Base-by-base conservation (phyloP, 495 filamentous ascomycete species). In the Hypoxylon fragiforme region DNA sequence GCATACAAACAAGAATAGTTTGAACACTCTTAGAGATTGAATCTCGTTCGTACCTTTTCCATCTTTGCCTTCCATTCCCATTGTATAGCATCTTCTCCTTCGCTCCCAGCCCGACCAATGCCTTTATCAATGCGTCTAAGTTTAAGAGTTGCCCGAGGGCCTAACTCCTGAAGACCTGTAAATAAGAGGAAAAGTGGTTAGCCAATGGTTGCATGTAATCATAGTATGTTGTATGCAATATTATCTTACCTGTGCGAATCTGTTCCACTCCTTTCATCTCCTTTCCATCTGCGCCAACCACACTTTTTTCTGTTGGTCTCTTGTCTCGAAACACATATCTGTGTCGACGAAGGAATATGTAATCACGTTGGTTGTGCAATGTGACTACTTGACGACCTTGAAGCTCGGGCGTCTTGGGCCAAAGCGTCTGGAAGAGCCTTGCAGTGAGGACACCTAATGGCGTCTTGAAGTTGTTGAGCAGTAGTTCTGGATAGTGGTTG, bases 51-150 rank as follows among this genome's bases (percentile, higher is more conserved):
- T 72, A 85, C 70, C 76, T 96, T 97, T 76, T 98, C 94, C 86
- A 92, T 91, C 69, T 81, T 80, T 3, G 86, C 86, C 74, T 94
- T 90, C 92, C 92, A 97, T 66, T 94, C 82, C 92, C 94, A 97
- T 60, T 85, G 81, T n/a, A 79, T 63, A 1, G 78, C 80, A 64
- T 85, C 80, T 21, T 77, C 72, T 22, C 78, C 78, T 65, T 92
- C 89, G 66, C 91, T 89, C 21, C 90, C 91, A 15, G 78, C 81
- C 50, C 85, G 76, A 52, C 92, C 90, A 36, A 98, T 85, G 0
- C 90, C 91, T 75, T 88, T 91, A 67, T 97, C 92, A 16, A 97
- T 85, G 65, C 94, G 83, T 45, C 95, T 82, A 53, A 98, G 73
- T 76, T 67, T 67, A 2, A 67, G 41, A 6, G 62, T 67, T 28